A percentile compares a stretch with the other conserved stretches of the same genome.
Conservation (phyloP, 208 protist genomes). For the Tritrichomonas musculus region DNA sequence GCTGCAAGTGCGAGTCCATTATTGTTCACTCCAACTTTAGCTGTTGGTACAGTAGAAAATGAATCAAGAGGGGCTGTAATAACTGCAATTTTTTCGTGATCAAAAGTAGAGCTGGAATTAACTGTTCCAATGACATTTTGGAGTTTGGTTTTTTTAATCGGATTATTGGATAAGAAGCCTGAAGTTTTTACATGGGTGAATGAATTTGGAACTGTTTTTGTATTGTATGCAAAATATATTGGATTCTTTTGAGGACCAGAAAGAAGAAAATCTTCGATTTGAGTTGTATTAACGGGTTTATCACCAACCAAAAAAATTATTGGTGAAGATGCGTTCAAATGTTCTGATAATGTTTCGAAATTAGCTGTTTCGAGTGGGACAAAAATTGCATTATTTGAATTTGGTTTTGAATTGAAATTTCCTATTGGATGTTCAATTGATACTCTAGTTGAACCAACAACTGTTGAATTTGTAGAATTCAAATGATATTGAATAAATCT, state of each 20-base stretch:
- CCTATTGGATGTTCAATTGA: neutral
- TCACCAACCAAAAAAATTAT: neutral
- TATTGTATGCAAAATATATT: slow-evolving; percentile 2
- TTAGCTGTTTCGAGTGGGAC: neutral
- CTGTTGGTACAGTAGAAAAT: slow-evolving; percentile 5
- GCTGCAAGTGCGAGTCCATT: neutral
- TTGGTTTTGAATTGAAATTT: neutral
- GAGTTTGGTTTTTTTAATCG: slow-evolving; percentile 2
- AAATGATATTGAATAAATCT: neutral
- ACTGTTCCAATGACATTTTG: neutral
- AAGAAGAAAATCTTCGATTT: neutral
- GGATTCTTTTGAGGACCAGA: neutral
- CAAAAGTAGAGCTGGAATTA: neutral
- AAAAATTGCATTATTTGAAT: neutral
- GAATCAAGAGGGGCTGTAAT: neutral
- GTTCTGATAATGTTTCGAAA: neutral
- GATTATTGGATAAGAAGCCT: neutral
- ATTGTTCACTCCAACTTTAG: neutral
- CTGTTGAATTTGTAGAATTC: neutral
- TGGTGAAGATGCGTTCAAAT: neutral
- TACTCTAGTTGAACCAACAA: neutral
- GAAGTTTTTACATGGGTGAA: neutral
- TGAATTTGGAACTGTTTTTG: neutral
- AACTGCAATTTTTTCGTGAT: neutral
- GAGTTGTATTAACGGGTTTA: neutral